A percentile compares a stretch with the other conserved stretches of the same genome.
phyloP scores from a whole-genome alignment of 805 yeast species.

The Pichia paraexigua region DNA sequence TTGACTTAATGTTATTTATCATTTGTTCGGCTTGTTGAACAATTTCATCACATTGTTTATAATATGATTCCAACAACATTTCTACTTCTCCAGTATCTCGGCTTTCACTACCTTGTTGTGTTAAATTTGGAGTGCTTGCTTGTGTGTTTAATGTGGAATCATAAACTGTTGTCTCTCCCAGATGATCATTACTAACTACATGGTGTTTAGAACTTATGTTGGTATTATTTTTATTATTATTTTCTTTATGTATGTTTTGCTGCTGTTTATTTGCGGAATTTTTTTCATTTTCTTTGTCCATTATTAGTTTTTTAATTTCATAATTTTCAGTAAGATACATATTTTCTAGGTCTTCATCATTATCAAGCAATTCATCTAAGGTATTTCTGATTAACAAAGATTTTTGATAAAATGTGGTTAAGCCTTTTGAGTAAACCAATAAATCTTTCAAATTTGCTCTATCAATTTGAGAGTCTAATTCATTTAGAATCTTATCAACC shows the following conservation, averaged over 20 bases:
- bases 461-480: conserved; percentile 72
- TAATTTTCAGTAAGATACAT: conserved; percentile 58
- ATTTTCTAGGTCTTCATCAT: conserved; percentile 74
- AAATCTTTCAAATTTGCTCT: conserved; percentile 67
- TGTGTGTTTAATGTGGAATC: not conserved
- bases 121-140: not conserved
- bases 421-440: conserved; percentile 61
- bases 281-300: not conserved
- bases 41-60: conserved; percentile 85
- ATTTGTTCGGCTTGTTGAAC: conserved; percentile 86
- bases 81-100: conserved; percentile 60
- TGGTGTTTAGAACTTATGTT: not conserved
- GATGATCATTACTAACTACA: not conserved
- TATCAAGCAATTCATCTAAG: conserved; percentile 75
- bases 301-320: conserved; percentile 11
- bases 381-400: conserved; percentile 70
- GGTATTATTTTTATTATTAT: not conserved
- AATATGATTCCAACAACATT: conserved; percentile 81
- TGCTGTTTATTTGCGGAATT: not conserved
- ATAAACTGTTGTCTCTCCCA: not conserved
- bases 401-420: conserved; percentile 69
- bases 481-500: conserved; percentile 58
- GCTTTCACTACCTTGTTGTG: conserved; percentile 4
- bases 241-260: not conserved
- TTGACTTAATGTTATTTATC: conserved; percentile 75